Evolutionary conservation across 148 eudicot species (phyloP), one percentile per base, ranked within the genome.

Genomic region (Arbutus unedo): DNA sequence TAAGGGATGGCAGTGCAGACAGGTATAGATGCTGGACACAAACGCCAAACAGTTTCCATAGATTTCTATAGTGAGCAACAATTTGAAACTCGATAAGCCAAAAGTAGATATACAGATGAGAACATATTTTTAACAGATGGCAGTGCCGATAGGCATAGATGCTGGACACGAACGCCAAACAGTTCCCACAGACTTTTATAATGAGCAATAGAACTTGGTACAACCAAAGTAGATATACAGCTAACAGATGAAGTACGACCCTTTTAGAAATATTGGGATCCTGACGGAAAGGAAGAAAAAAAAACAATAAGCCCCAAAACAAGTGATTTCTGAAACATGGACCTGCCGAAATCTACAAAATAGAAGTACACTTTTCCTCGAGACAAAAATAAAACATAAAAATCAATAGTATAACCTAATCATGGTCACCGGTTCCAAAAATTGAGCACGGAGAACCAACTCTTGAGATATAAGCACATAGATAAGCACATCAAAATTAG

Each of bases 401-500:
- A 13, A 25, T 13, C 79, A 55, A 6, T 23, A 38, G 44, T 15
- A 54, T 53, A 67, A 68, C 66, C 62, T 51, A 81, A 70, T 81
- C 38, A 70, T 8, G 64, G 57, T 41, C 77, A 70, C 60, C 76
- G 43, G 23, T 54, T 16, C 53, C 15, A 51, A 50, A 13, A 68
- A 66, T 25, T 66, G 21, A 66, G 47, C 50, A 25, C 70, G 25
- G 62, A 53, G 50, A 83, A 43, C 78, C 78, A 68, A 43, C 19
- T 51, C 25, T 54, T 8, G n/a, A 23, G 25, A 81, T 19, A 10
- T 16, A 43, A 1, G 3, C 47, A 54, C 16, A 41, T 15, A 31
- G 60, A 21, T 68, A 11, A 67, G 60, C 38, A 67, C 23, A 70
- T 81, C 48, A 72, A 81, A 19, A 64, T 60, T 60, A n/a, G 31